phyloP scores from a whole-genome alignment of 495 filamentous ascomycete genomes.

The Xanthoparmelia taractica region DNA sequence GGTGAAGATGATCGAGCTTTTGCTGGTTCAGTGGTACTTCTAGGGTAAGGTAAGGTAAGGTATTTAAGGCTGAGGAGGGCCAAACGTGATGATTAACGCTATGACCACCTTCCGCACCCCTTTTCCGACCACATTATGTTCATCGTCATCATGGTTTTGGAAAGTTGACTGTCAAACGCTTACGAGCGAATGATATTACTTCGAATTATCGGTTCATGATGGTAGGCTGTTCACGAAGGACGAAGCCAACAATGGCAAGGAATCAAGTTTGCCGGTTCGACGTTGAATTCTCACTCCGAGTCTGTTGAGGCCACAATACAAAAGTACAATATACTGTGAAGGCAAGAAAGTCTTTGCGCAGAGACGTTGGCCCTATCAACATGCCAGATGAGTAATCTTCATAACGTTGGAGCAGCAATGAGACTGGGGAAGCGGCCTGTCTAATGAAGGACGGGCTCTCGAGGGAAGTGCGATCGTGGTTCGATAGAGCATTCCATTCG shows the following conservation, averaged over 20 bases:
- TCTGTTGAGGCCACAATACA: too few species aligned
- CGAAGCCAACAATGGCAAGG: not conserved
- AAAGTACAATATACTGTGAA: not conserved
- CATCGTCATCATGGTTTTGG: not conserved
- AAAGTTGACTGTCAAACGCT: not conserved
- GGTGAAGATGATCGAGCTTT: not conserved
- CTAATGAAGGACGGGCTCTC: not conserved
- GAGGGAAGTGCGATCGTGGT: not conserved
- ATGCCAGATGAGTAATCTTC: not conserved
- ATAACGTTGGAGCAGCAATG: not conserved
- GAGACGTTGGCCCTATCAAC: not conserved
- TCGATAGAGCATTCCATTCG: not conserved
- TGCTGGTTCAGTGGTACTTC: not conserved
- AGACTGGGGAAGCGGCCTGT: not conserved
- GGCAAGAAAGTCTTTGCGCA: not conserved
- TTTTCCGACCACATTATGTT: too few species aligned
- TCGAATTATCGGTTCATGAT: not conserved
- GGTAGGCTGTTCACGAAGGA: not conserved
- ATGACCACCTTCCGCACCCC: too few species aligned
- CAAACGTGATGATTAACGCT: too few species aligned
- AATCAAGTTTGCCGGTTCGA: not conserved
- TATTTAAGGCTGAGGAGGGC: too few species aligned
- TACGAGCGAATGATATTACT: not conserved
- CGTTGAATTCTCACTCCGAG: not conserved
- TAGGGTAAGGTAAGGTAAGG: too few species aligned